Evolutionary conservation across 495 filamentous ascomycete genomes (phyloP), one percentile per base, ranked within the genome.

Genomic region (Chaetomidium leptoderma): DNA sequence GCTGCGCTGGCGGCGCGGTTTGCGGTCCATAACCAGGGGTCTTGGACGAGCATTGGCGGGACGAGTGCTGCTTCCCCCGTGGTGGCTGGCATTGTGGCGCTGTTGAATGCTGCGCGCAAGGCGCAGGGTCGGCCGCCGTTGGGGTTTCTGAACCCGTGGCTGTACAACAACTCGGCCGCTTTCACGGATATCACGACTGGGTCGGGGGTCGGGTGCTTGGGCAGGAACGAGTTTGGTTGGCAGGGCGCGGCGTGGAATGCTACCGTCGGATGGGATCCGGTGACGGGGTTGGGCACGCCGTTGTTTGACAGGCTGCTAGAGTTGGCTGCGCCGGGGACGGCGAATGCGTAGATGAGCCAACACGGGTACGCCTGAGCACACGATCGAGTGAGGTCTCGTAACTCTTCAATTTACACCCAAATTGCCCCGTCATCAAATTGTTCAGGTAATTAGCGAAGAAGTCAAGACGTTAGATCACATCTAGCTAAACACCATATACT

Each of bases 101-200:
- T 90, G 17, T 73, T 91, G 37, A 90, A 91, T 58, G 85, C 86
- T 59, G 86, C 83, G 0, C 76, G 85, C 1, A 70, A 85, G 37
- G 69, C 77, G 1, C 74, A 74, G 17, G 79, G 79, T 21, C 69
- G 82, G 63, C 72, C 81, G 0, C 70, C 79, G 0, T 66, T 91
- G 51, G 88, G 88, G 0, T 91, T 90, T 74, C 63, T 90, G 32
- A 91, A 92, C 66, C 87, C 87, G 0, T 88, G 84, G 84, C 62
- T 91, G 27, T 91, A 90, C 70, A 72, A 72, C 10, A 40, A 40
- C 16, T 43, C 24, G 43, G 55, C n/a, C 0, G 55, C 32, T 10
- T 50, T 57, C 6, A 57, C 2, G 36, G 55, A 57, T 27, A 44
- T 57, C 16, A 47, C 23, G 23, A 9, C 2, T 8, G 53, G 53